A percentile compares a stretch with the other conserved stretches of the same genome.
These are phyloP conservation scores for Marsdenia floribunda DNA, from an alignment of 257 asterid genomes.

Conservation along the genomic window DNA sequence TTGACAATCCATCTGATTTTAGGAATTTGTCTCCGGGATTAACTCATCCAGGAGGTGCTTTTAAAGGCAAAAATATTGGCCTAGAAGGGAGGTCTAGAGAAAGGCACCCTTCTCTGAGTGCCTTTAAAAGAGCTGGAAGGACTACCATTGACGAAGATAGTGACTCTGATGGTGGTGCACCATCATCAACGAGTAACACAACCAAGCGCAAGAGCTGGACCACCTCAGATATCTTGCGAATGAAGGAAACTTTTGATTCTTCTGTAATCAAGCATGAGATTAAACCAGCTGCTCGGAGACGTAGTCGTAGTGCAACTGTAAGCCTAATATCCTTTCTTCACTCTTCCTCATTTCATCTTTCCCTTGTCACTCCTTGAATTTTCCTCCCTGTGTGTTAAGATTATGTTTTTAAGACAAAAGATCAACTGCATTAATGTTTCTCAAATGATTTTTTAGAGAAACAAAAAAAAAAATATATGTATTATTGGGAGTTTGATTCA, in stretches of 20 bases:
- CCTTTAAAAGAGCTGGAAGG: conserved; percentile 16
- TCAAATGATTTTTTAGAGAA: not conserved
- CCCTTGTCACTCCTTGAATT: no score
- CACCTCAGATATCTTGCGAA: conserved; percentile 46
- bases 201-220: conserved; percentile 73
- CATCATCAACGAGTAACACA: conserved; percentile 19
- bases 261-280: conserved; percentile 39
- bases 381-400: not conserved
- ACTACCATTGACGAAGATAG: conserved; percentile 38
- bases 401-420: not conserved
- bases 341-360: not conserved
- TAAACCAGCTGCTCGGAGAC: conserved; percentile 31
- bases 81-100: conserved; percentile 11
- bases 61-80: conserved; percentile 15
- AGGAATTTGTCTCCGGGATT: conserved; percentile 21
- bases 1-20: conserved; percentile 15
- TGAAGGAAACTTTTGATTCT: conserved; percentile 50
- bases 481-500: not conserved
- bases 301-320: conserved; percentile 50
- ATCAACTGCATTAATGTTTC: not conserved
- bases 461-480: no score
- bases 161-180: conserved; percentile 36
- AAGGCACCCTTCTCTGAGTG: conserved; percentile 35
- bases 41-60: conserved; percentile 26
- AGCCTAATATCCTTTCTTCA: conserved; percentile 11